Conservation (phyloP, 2,329 filamentous ascomycete genomes). For the Pyrenophora seminiperda region DNA sequence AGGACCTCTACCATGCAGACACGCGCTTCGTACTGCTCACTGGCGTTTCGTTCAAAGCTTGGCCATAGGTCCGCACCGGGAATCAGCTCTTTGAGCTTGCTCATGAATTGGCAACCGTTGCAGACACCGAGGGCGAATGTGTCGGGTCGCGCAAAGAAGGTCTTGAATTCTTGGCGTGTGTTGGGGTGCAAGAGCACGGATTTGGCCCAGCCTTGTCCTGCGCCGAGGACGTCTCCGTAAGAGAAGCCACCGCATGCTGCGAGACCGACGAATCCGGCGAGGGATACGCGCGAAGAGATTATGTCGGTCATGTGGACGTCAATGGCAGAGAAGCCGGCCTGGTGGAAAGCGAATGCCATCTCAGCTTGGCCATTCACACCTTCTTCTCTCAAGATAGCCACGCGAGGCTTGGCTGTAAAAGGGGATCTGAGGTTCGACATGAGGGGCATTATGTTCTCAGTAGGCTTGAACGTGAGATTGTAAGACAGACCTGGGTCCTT, state of each 20-base stretch:
- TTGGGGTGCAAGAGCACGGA: conserved; percentile 83
- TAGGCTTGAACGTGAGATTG: conserved; percentile 78
- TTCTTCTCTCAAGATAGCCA: conserved; percentile 93
- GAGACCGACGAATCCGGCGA: conserved; percentile 82
- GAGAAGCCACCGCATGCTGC: conserved; percentile 98
- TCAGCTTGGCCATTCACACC: conserved; percentile 96
- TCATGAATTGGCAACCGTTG: conserved; percentile 96
- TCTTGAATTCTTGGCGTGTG: conserved; percentile 76
- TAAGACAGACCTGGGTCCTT: conserved; percentile 82
- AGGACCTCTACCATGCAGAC: conserved; percentile 83
- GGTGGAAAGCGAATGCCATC: conserved; percentile 95
- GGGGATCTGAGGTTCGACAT: conserved; percentile 65
- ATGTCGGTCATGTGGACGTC: conserved; percentile 97
- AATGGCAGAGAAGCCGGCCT: conserved; percentile 86
- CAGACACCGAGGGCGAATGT: conserved; percentile 94
- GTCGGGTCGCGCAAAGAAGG: conserved; percentile 84
- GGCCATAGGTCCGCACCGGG: conserved; percentile 85
- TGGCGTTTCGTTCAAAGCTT: conserved; percentile 81
- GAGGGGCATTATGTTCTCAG: conserved; percentile 75
- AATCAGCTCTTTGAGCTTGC: conserved; percentile 79
- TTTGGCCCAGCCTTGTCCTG: conserved; percentile 96
- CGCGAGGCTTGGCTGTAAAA: conserved; percentile 70
- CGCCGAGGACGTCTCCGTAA: conserved; percentile 88
- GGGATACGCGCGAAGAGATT: conserved; percentile 76
- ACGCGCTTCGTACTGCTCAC: conserved; percentile 88